Evolutionary conservation across 805 yeast species (phyloP), one percentile per base, ranked within the genome.

Genomic region (Saccharomycopsis schoenii): DNA sequence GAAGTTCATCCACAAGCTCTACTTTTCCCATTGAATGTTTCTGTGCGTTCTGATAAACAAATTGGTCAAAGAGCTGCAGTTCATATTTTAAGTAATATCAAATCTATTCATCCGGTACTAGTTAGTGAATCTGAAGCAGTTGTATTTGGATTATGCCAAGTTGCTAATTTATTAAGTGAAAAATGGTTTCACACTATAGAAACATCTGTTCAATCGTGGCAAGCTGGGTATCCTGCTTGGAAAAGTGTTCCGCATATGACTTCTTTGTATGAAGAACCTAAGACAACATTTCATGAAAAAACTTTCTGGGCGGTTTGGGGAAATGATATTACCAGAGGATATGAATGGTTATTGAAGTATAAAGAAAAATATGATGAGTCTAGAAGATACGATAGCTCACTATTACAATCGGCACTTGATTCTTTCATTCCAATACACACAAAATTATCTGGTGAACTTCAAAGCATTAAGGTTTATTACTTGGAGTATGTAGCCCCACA

Each of bases 131-230:
- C 97, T 0, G 97, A 91, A 67, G 72, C 92, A 60, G 97, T 94
- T n/a, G 88, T 96, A 74, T 85, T 85, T 66, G 99, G 94, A 69
- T 80, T 94, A 61, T 92, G 94, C 64, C 78, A 98, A 66, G 97
- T 91, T 17, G 97, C 98, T 0, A 97, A 93, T 2, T 74, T 94
- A 63, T 92, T 99, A 97, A 96, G 91, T 68, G 99, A 94, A 69
- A 86, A 88, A 70, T 94, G 99, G 99, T 92, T 91, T 67, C 98
- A 93, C 73, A 97, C 96, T 1, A 77, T 94, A 39, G 99, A 94
- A 70, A 97, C 94, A 75, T 99, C 99, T 0, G 91, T 97, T 2
- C 79, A 97, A 62, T 80, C 88, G 58, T 94, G 86, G 75, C 93
- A 91, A 72, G 97, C 96, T 41, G 99, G 94, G 64, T 94, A 90